These are phyloP conservation scores for Colletotrichum simmondsii DNA, from an alignment of 2,329 filamentous ascomycete genomes.

Conservation along the genomic window DNA sequence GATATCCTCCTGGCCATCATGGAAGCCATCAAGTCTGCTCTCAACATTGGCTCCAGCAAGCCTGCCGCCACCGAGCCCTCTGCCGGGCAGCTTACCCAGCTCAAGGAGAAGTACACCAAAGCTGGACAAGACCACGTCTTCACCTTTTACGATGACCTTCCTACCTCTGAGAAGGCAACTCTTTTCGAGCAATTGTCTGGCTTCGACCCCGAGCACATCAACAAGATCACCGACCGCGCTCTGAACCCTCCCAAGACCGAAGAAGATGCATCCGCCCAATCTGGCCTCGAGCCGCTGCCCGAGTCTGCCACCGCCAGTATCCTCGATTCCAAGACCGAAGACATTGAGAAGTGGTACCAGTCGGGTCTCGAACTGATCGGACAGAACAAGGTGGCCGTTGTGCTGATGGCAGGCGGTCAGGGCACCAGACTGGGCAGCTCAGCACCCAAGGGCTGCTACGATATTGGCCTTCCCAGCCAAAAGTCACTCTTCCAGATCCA, in stretches of 20 bases:
- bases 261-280: slow-evolving; percentile 58
- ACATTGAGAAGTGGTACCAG: slow-evolving; percentile 87
- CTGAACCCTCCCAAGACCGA: slow-evolving; percentile 79
- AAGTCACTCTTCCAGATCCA: slow-evolving; percentile 99
- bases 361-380: slow-evolving; percentile 83
- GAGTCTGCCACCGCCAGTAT: slow-evolving; percentile 88
- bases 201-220: slow-evolving; percentile 89
- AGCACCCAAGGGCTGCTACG: slow-evolving; percentile 95
- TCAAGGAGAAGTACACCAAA: slow-evolving; percentile 78
- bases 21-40: slow-evolving; percentile 56
- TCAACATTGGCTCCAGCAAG: slow-evolving; percentile 49
- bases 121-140: slow-evolving; percentile 87
- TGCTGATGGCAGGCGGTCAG: slow-evolving; percentile 97
- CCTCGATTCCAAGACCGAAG: slow-evolving; percentile 83
- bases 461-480: slow-evolving; percentile 91
- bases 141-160: slow-evolving; percentile 84
- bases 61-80: slow-evolving; percentile 64
- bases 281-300: slow-evolving; percentile 85
- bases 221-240: slow-evolving; percentile 84
- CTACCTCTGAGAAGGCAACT: slow-evolving; percentile 75
- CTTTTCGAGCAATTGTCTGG: slow-evolving; percentile 84
- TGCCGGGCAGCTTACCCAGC: slow-evolving; percentile 72
- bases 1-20: slow-evolving; percentile 43
- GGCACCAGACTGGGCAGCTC: slow-evolving; percentile 95
- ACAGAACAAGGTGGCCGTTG: slow-evolving; percentile 82